Percentiles rank a stretch among this genome's conserved stretches.
phyloP scores from a whole-genome alignment of 2,329 filamentous ascomycete genomes.

The Trichoderma arundinaceum region DNA sequence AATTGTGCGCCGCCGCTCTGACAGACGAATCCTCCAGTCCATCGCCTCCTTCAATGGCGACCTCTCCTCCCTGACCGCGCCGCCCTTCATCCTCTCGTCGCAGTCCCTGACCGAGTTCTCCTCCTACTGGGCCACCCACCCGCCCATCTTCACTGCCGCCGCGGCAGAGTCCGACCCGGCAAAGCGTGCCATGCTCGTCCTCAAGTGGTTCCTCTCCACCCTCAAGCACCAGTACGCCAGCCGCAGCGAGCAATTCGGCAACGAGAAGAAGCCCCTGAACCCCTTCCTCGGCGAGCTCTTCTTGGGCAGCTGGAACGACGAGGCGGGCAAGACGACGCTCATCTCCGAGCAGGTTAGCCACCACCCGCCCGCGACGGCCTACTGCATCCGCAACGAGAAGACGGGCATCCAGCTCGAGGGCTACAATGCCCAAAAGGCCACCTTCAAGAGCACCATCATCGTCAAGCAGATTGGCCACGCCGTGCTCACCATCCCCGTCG shows the following conservation, averaged over 20 bases:
- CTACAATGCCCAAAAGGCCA: conserved; percentile 96
- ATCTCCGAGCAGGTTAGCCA: conserved; percentile 95
- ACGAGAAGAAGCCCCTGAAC: conserved; percentile 97
- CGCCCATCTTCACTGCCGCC: conserved; percentile 78
- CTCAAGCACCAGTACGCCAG: conserved; percentile 83
- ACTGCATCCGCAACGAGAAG: conserved; percentile 85
- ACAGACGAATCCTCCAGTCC: conserved; percentile 52
- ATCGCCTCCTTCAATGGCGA: conserved; percentile 84
- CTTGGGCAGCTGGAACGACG: conserved; percentile 86
- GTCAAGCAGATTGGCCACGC: conserved; percentile 95
- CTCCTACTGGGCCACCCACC: conserved; percentile 82
- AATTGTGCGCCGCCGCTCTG: conserved; percentile 1
- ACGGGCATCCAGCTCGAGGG: conserved; percentile 81
- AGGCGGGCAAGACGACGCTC: conserved; percentile 79
- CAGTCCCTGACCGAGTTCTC: conserved; percentile 82
- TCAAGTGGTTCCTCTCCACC: conserved; percentile 95
- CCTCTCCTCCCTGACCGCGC: conserved; percentile 78
- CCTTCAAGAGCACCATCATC: conserved; percentile 90
- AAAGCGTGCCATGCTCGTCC: conserved; percentile 83
- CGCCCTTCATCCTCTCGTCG: conserved; percentile 80
- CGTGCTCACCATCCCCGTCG: conserved; percentile 71
- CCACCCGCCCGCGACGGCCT: conserved; percentile 93
- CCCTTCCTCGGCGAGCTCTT: conserved; percentile 96
- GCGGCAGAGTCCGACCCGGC: conserved; percentile 78
- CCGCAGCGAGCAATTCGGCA: conserved; percentile 78